Conservation (phyloP, 257 asterid genomes). For the Misopates orontium region DNA sequence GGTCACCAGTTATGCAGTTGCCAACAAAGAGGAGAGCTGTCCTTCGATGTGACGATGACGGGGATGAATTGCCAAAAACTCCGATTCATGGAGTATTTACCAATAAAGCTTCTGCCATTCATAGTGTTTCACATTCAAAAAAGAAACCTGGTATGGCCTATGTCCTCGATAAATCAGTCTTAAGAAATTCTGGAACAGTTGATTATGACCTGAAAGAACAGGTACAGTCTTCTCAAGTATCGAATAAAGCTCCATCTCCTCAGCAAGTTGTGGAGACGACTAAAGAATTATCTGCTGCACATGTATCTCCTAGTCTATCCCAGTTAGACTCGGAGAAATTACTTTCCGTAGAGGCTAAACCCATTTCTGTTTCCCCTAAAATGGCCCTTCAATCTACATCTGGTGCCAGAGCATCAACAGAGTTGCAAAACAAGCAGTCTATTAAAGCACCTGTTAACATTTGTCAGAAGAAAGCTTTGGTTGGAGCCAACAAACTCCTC, state of each 20-base stretch:
- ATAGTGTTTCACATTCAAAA: slow-evolving; percentile 40
- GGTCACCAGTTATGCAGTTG: slow-evolving; percentile 37
- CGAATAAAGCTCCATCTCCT: slow-evolving; percentile 41
- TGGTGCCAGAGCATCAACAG: slow-evolving; percentile 40
- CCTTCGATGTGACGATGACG: slow-evolving; percentile 69
- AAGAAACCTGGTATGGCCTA: slow-evolving; percentile 42
- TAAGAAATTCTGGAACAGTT: slow-evolving; percentile 39
- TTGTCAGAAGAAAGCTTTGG: slow-evolving; percentile 47
- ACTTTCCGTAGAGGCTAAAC: slow-evolving; percentile 43
- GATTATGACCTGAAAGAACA: slow-evolving; percentile 48
- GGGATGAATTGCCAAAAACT: slow-evolving; percentile 87
- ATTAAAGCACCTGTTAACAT: slow-evolving; percentile 41
- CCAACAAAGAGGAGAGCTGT: slow-evolving; percentile 86
- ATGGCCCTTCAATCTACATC: slow-evolving; percentile 44
- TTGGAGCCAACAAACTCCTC: slow-evolving; percentile 34
- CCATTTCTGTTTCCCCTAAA: slow-evolving; percentile 49
- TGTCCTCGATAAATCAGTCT: slow-evolving; percentile 32
- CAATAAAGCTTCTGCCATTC: slow-evolving; percentile 43
- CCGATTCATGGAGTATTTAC: slow-evolving; percentile 83
- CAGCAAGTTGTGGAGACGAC: slow-evolving; percentile 49
- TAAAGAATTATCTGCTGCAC: slow-evolving; percentile 38
- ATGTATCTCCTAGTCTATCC: slow-evolving; percentile 37
- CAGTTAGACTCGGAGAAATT: slow-evolving; percentile 43
- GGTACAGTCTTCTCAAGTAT: slow-evolving; percentile 39
- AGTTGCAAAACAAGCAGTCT: slow-evolving; percentile 46